Evolutionary conservation across 169 alveolate species (phyloP), one percentile per base, ranked within the genome.

Genomic region (Condylostoma magnum): DNA sequence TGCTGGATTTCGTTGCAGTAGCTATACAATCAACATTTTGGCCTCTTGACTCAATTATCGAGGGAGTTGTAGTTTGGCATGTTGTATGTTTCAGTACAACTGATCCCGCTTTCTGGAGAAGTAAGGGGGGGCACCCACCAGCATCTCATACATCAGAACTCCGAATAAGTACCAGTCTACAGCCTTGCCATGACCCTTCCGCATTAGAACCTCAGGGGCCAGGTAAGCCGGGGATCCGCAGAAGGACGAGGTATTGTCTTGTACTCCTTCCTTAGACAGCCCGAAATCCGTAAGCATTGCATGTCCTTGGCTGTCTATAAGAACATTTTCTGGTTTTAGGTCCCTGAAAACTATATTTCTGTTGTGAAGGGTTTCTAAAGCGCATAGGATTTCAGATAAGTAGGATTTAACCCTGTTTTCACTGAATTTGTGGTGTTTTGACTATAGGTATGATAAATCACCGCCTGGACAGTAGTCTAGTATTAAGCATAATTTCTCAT

Each of bases 111-210:
- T 57, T 20, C 10, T 30, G 0, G 94, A 66, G 53, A 78, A 86
- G 63, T 79, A 91, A 15, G 96, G 96, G 1, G 96, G 91, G 20
- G 69, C 48, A 6, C 96, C 96, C 18, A 83, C 87, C 6, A 91
- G 60, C 87, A 91, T 77, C 69, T 91, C 96, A 75, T 91, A 88
- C 52, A 91, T 83, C 27, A 78, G 55, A n/a, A 86, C 91, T 50
- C 96, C 96, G 50, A 87, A 82, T 43, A 83, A 77, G 73, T 91
- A 91, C 92, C 96, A 91, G 77, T 91, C 96, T 25, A 91, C 96
- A 10, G 92, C 81, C 73, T 88, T 87, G 2, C 92, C 92, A 80
- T 91, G 94, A 5, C 96, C 96, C 44, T 76, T 66, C 54, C 91
- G 77, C 48, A 84, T 85, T 4, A 91, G 84, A 84, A 91, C 85